phyloP scores from a whole-genome alignment of 2,329 filamentous ascomycete species.

The Torrubiellomyces zombiae region DNA sequence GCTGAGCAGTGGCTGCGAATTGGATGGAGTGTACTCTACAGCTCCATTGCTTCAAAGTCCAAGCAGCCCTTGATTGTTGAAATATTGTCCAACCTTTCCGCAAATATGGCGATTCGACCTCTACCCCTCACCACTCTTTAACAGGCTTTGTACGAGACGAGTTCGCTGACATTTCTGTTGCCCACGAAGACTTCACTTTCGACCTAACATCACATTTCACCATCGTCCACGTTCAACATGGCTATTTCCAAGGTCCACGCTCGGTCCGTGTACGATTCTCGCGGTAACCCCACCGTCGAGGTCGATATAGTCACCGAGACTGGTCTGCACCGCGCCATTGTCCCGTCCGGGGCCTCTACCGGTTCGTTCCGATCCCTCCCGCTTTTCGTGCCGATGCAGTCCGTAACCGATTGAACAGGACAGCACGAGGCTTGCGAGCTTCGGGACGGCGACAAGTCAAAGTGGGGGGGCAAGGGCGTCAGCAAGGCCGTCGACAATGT shows the following conservation, averaged over 20 bases:
- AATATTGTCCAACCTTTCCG: no score
- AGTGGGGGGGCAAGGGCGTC: constrained; percentile 80
- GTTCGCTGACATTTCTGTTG: constrained; percentile 1
- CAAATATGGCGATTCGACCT: no score
- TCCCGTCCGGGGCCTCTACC: constrained; percentile 91
- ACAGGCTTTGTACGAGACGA: no score
- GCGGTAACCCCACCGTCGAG: constrained; percentile 95
- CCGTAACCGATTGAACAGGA: constrained; percentile 32
- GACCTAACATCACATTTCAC: constrained; percentile 1
- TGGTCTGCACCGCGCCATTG: constrained; percentile 92
- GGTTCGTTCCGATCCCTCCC: constrained; percentile 36
- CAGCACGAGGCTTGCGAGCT: constrained; percentile 86
- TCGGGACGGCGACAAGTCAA: constrained; percentile 74
- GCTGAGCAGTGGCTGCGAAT: no score
- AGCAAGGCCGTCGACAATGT: constrained; percentile 75
- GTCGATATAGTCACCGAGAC: constrained; percentile 94
- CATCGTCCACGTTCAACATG: constrained; percentile 43
- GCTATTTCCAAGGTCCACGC: constrained; percentile 79
- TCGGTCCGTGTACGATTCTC: constrained; percentile 96
- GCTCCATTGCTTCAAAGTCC: no score
- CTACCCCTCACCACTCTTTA: no score
- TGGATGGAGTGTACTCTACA: no score
- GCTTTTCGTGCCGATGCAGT: constrained; percentile 7
- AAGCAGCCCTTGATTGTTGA: no score
- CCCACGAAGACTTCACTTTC: no score